Evolutionary conservation across 306 rosid species (phyloP), one percentile per base, ranked within the genome.

Genomic region (Pueraria montana): DNA sequence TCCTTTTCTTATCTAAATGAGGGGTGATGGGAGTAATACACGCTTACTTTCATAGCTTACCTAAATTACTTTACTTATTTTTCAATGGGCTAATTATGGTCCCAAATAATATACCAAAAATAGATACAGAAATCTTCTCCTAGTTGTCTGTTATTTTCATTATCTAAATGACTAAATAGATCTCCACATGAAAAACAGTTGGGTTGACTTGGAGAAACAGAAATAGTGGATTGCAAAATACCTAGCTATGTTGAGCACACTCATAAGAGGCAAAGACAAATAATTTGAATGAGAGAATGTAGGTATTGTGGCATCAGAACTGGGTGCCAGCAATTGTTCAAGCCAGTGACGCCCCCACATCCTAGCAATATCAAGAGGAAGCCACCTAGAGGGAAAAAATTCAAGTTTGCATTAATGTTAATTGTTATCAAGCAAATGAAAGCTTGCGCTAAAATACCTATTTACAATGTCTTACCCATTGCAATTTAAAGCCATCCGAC

Each of bases 321-420:
- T 92, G 74, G 98, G 96, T 83, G 92, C 87, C 61, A 94, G 83
- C 70, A 92, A 58, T 17, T 96, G 93, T 75, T 96, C 99, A 72
- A 96, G 99, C 98, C 98, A 90, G 79, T 90, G 97, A 74, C 95
- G 97, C 53, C 96, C 96, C 99, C 97, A 96, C 97, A 96, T 93
- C 89, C 92, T 87, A 72, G 99, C 99, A 88, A 96, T 91, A 75
- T 94, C 99, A 80, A 91, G 83, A 79, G 99, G 99, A 89, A 96
- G 96, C 98, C 99, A 92, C 89, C 99, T 96, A 83, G 49, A 27
- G 50, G 50, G 85, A 20, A 61, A 70, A 40, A 56, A 52, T 59
- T 65, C 73, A 77, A 13, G 65, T 66, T 78, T 32, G 43, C 59
- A 50, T 43, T 66, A 68, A 24, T 78, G 59, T 38, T 38, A 38